These are phyloP conservation scores for Talaromyces nanjingensis DNA, from an alignment of 495 filamentous ascomycete species.

Conservation along the genomic window DNA sequence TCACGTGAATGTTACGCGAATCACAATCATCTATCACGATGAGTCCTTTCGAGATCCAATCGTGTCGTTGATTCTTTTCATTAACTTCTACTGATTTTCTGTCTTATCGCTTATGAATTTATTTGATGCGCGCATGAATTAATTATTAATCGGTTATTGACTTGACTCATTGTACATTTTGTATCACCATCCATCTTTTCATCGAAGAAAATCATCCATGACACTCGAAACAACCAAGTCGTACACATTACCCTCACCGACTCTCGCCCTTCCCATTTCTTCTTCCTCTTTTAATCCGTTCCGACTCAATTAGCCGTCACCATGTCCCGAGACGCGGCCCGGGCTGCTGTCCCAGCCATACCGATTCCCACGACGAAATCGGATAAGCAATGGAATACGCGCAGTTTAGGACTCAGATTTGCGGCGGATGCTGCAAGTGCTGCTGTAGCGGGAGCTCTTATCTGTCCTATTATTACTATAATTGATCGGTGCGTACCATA, in stretches of 20 bases:
- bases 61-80: background rate
- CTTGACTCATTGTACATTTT: background rate
- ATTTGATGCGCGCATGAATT: background rate
- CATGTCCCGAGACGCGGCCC: slow-evolving; percentile 9
- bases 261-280: background rate
- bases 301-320: background rate
- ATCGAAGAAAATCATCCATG: background rate
- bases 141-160: background rate
- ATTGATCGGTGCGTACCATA: slow-evolving; percentile 71
- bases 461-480: slow-evolving; percentile 82
- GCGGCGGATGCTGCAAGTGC: slow-evolving; percentile 70
- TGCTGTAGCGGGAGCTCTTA: slow-evolving; percentile 66
- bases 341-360: background rate
- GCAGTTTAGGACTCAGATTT: slow-evolving; percentile 59
- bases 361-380: background rate
- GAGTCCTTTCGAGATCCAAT: background rate
- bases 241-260: background rate
- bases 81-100: background rate
- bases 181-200: background rate
- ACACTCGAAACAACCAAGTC: background rate
- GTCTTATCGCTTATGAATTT: background rate
- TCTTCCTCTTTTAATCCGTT: background rate
- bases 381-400: slow-evolving; percentile 63
- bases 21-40: background rate
- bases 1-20: background rate